Evolutionary conservation across 805 yeast species (phyloP), one percentile per base, ranked within the genome.

Genomic region (Candida coquimbonensis): DNA sequence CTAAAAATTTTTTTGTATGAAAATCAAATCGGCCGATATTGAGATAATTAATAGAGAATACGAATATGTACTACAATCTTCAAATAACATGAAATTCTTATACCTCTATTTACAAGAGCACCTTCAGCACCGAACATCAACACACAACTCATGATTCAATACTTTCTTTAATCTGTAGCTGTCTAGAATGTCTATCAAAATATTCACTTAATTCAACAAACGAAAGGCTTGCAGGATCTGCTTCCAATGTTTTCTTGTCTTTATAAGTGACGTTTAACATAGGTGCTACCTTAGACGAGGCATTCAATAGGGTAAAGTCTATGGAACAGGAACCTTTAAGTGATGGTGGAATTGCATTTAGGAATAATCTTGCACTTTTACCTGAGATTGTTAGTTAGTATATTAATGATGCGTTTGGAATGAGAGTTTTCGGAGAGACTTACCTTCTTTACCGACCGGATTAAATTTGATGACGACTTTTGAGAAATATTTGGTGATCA

Each of bases 401-500:
- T 33, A 16, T 9, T 11, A 27, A 11, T 4, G 31, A 9, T 14
- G 7, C 24, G 24, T 21, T 14, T 24, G 13, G 17, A 37, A 31
- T 19, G 14, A 19, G 35, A 3, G 19, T 11, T 12, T 8, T 25
- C 9, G 31, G 21, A 12, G 12, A 13, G 5, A 66, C 78, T 47
- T 64, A 76, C 80, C 77, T 53, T 84, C 85, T 27, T 72, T 65
- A 1, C 80, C 77, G 52, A 84, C 74, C 1, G 96, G 96, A 63
- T 86, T 80, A 73, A 90, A 87, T 59, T 73, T 80, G 38, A 91
- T 86, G 38, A 72, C 70, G 9, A 88, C 87, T 52, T 80, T 79
- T 33, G 89, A 73, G 68, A 91, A 87, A 67, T 84, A 90, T 66
- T 87, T 88, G 36, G 97, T 91, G 59, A 90, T 85, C 98, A 90